A percentile compares a stretch with the other conserved stretches of the same genome.
phyloP scores from a whole-genome alignment of 2,329 filamentous ascomycete genomes.

The Colletotrichum sp. region DNA sequence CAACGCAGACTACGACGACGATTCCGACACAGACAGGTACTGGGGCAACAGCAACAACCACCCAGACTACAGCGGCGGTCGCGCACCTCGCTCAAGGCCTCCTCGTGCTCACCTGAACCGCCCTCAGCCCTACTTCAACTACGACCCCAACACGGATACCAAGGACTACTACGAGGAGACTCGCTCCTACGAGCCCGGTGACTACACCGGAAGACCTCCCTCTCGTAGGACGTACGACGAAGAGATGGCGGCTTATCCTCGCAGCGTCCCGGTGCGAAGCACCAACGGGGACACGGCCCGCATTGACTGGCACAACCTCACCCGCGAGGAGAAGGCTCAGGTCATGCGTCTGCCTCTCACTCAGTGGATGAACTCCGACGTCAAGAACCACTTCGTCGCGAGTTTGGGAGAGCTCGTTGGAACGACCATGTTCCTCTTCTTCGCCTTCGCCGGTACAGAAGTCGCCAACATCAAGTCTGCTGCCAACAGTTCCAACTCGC shows the following conservation, averaged over 20 bases:
- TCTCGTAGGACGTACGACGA: slow-evolving; percentile 21
- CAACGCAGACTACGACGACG: slow-evolving; percentile 15
- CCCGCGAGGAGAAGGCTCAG: slow-evolving; percentile 42
- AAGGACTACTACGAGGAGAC: slow-evolving; percentile 20
- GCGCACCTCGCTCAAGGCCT: slow-evolving; percentile 12
- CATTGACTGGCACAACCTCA: slow-evolving; percentile 44
- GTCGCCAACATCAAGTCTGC: slow-evolving; percentile 43
- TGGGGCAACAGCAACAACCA: slow-evolving; percentile 11
- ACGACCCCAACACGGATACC: slow-evolving; percentile 4
- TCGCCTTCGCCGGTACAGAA: slow-evolving; percentile 46
- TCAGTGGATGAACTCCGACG: slow-evolving; percentile 50
- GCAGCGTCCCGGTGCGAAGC: slow-evolving; percentile 6
- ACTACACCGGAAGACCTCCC: slow-evolving; percentile 7
- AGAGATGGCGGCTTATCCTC: slow-evolving; percentile 14
- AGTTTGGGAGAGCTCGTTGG: slow-evolving; percentile 43
- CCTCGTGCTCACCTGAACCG: slow-evolving; percentile 22
- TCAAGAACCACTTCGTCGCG: slow-evolving; percentile 49
- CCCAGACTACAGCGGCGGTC: slow-evolving; percentile 15
- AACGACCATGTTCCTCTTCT: slow-evolving; percentile 48
- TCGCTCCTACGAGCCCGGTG: slow-evolving; percentile 8
- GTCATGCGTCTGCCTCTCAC: slow-evolving; percentile 49
- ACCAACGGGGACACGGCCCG: slow-evolving; percentile 22
- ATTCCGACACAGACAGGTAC: slow-evolving; percentile 14
- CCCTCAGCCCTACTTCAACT: slow-evolving; percentile 8
- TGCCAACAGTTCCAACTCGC: slow-evolving; percentile 21